A percentile compares a stretch with the other conserved stretches of the same genome.
These are phyloP conservation scores for Coemansia sp. DNA, from an alignment of 371 early-diverging fungal genomes.

Conservation along the genomic window DNA sequence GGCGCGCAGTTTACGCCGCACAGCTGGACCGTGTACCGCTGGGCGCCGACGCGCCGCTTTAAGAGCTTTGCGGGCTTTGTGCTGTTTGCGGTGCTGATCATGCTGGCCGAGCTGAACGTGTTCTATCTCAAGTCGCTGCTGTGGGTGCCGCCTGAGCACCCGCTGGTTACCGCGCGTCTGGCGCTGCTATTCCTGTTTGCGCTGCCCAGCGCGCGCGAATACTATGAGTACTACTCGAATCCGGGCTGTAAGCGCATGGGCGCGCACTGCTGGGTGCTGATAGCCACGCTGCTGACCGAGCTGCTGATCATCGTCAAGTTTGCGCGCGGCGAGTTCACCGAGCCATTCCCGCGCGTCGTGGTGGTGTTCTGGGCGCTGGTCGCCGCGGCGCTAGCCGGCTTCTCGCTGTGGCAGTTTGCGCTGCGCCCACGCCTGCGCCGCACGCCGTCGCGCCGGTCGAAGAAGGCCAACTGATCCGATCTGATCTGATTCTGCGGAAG, in stretches of 20 bases:
- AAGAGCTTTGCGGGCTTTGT: constrained; percentile 74
- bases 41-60: constrained; percentile 80
- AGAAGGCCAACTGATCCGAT: too few relatives aligned
- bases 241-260: constrained; percentile 75
- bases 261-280: constrained; percentile 87
- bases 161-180: constrained; percentile 77
- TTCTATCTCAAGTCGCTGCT: constrained; percentile 92
- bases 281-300: constrained; percentile 86
- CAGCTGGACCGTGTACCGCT: constrained; percentile 89
- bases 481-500: too few relatives aligned
- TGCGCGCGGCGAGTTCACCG: constrained; percentile 79
- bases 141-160: constrained; percentile 92
- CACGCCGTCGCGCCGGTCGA: not conserved
- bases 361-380: constrained; percentile 76
- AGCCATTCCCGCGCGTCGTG: constrained; percentile 75
- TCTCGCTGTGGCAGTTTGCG: constrained; percentile 74
- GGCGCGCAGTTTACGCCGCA: constrained; percentile 94
- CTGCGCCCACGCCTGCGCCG: constrained; percentile 23
- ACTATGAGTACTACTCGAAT: constrained; percentile 86
- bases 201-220: constrained; percentile 85
- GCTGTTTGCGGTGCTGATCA: constrained; percentile 54
- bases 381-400: constrained; percentile 58
- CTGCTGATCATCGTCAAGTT: constrained; percentile 87
- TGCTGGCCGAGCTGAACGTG: constrained; percentile 86
- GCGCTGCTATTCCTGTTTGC: constrained; percentile 80